Base-by-base conservation (phyloP, 108 stramenopile species). In the Mayamaea pseudoterrestris region DNA sequence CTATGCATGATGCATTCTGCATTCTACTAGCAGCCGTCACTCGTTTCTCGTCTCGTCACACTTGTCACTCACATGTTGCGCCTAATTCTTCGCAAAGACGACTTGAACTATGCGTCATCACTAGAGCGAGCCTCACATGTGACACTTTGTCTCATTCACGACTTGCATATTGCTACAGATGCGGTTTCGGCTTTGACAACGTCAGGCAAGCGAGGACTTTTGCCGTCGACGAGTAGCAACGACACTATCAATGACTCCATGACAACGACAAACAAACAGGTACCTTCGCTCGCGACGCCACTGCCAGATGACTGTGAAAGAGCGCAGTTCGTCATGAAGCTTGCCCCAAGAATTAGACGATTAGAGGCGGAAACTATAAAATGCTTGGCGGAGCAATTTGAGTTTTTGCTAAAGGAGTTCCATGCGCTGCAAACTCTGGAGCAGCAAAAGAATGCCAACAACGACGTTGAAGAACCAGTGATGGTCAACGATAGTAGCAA, bases 121-220 rank as follows among this genome's bases (percentile, higher is more conserved):
- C 63, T 91, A 27, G 89, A 86, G 65, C 68, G 89, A 37, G 74
- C 71, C 21, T 83, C 89, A 6, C 80, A 83, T 54, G 76, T 65
- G 7, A 61, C 80, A 3, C 58, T 83, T 1, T 53, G 71, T 55
- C 61, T 84, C 16, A 49, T 74, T 12, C 66, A 78, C 50, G 81
- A 86, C 43, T 57, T 91, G 13, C 66, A 83, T 52, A 48, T 49
- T 5, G 71, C 73, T 34, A 76, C 71, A 6, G 58, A 71, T 28
- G 49, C 65, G 25, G 63, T 83, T 26, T 61, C 81, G 0, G n/a
- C n/a, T n/a, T n/a, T n/a, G n/a, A n/a, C n/a, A n/a, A n/a, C n/a
- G n/a, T n/a, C n/a, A n/a, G n/a, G n/a, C n/a, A n/a, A n/a, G n/a
- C n/a, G n/a, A n/a, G n/a, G n/a, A n/a, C n/a, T n/a, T n/a, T n/a